Percentiles rank a stretch among this genome's conserved stretches.
Conservation (phyloP, 2,329 filamentous ascomycete species). For the Pseudopyrenochaeta lycopersici region DNA sequence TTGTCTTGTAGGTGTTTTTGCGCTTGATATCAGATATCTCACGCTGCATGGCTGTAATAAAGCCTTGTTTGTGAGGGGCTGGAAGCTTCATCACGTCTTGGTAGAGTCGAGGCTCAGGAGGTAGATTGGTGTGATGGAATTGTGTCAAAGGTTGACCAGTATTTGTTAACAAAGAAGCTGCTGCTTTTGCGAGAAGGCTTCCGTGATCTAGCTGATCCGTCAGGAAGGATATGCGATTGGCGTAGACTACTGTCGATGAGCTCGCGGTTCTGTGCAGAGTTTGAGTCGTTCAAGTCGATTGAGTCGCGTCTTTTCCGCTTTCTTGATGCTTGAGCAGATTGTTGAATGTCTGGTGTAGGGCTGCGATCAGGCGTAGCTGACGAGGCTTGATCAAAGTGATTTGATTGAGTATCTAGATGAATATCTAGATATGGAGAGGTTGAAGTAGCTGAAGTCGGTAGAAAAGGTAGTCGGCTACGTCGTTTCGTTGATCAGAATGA, state of each 20-base stretch:
- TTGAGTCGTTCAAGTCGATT: slow-evolving; percentile 1
- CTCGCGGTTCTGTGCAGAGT: slow-evolving; percentile 10
- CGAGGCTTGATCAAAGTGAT: slow-evolving; percentile 1
- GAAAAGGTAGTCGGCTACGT: neutral
- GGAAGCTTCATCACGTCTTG: slow-evolving; percentile 16
- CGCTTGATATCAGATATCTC: slow-evolving; percentile 12
- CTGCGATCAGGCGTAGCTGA: slow-evolving; percentile 4
- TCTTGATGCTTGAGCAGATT: slow-evolving; percentile 11
- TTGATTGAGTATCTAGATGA: neutral
- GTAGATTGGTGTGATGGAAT: slow-evolving; percentile 15
- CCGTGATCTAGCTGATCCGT: slow-evolving; percentile 8
- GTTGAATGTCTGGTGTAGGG: slow-evolving; percentile 9
- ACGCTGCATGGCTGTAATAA: slow-evolving; percentile 11
- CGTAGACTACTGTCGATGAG: slow-evolving; percentile 14
- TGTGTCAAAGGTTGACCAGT: slow-evolving; percentile 14
- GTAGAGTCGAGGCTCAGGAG: slow-evolving; percentile 11
- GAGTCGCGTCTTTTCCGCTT: slow-evolving; percentile 10
- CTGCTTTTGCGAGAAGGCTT: slow-evolving; percentile 15
- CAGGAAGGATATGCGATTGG: slow-evolving; percentile 11
- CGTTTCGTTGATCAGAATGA: too few species aligned
- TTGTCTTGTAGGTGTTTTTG: slow-evolving; percentile 17
- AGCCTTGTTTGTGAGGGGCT: slow-evolving; percentile 15
- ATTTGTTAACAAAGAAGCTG: slow-evolving; percentile 20
- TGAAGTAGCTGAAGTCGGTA: slow-evolving; percentile 4
- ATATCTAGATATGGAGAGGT: slow-evolving; percentile 8